phyloP scores from a whole-genome alignment of 2,329 filamentous ascomycete species.

The Cytospora chrysosperma region DNA sequence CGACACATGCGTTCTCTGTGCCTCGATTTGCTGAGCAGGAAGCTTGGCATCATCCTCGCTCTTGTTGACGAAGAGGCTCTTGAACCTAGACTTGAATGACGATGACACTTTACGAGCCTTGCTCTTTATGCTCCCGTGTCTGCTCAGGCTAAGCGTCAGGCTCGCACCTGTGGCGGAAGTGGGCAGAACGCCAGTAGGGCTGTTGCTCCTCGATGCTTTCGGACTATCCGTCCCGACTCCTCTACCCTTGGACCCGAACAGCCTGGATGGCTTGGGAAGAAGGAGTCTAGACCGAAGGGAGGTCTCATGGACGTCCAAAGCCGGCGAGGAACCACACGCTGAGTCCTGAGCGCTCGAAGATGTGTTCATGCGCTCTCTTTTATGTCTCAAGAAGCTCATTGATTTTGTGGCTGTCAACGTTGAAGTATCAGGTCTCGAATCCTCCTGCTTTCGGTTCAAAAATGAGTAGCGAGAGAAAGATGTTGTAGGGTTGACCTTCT shows the following conservation, averaged over 20 bases:
- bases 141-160: slow-evolving; percentile 24
- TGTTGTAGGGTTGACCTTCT: background rate
- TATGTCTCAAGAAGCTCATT: slow-evolving; percentile 47
- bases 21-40: slow-evolving; percentile 54
- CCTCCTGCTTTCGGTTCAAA: slow-evolving; percentile 33
- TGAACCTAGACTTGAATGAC: slow-evolving; percentile 61
- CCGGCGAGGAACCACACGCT: slow-evolving; percentile 35
- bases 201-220: slow-evolving; percentile 50
- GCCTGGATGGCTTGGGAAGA: slow-evolving; percentile 43
- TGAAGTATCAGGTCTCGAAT: slow-evolving; percentile 26
- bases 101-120: slow-evolving; percentile 63
- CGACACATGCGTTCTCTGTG: slow-evolving; percentile 38
- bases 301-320: slow-evolving; percentile 26
- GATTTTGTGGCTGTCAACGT: slow-evolving; percentile 51
- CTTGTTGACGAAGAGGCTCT: slow-evolving; percentile 51
- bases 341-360: slow-evolving; percentile 5
- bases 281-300: slow-evolving; percentile 25
- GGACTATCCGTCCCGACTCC: slow-evolving; percentile 41
- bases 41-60: slow-evolving; percentile 38
- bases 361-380: slow-evolving; percentile 30
- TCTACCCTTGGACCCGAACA: slow-evolving; percentile 42
- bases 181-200: slow-evolving; percentile 31
- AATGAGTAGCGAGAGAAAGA: slow-evolving; percentile 18
- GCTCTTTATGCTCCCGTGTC: slow-evolving; percentile 42
- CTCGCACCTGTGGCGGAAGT: slow-evolving; percentile 11